These are phyloP conservation scores for Endocarpon pusillum DNA, from an alignment of 495 filamentous ascomycete species.

Conservation along the genomic window DNA sequence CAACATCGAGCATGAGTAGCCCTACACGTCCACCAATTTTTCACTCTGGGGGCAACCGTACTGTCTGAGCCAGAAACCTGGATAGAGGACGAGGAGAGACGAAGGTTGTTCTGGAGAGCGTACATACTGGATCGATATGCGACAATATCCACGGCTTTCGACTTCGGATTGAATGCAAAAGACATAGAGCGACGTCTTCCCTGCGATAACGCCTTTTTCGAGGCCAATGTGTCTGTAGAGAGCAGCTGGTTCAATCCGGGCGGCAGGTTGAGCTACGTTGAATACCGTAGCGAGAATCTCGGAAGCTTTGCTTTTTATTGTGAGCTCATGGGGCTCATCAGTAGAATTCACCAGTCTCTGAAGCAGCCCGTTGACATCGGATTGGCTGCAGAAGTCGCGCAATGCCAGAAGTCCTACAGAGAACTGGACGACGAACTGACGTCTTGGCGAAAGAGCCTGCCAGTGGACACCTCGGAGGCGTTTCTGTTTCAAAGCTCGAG, in stretches of 20 bases:
- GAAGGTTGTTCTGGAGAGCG: slow-evolving; percentile 83
- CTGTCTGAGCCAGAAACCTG: slow-evolving; percentile 68
- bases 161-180: slow-evolving; percentile 72
- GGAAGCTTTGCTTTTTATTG: slow-evolving; percentile 76
- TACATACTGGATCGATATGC: slow-evolving; percentile 80
- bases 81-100: slow-evolving; percentile 71
- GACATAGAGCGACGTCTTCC: slow-evolving; percentile 78
- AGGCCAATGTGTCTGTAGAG: slow-evolving; percentile 64
- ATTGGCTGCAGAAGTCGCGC: slow-evolving; percentile 64
- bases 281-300: slow-evolving; percentile 61
- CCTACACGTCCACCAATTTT: slow-evolving; percentile 68
- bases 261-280: slow-evolving; percentile 38
- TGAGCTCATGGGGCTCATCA: slow-evolving; percentile 71
- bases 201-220: slow-evolving; percentile 72
- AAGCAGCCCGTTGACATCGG: slow-evolving; percentile 80
- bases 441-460: slow-evolving; percentile 68
- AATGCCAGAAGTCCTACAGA: slow-evolving; percentile 75
- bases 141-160: slow-evolving; percentile 74
- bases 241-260: slow-evolving; percentile 61
- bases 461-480: slow-evolving; percentile 65
- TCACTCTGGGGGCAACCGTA: slow-evolving; percentile 64
- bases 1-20: slow-evolving; percentile 53
- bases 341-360: slow-evolving; percentile 68
- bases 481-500: slow-evolving; percentile 47
- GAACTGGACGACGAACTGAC: slow-evolving; percentile 62